phyloP scores from a whole-genome alignment of 371 early-diverging fungal genomes.

The Saksenaea oblongispora region DNA sequence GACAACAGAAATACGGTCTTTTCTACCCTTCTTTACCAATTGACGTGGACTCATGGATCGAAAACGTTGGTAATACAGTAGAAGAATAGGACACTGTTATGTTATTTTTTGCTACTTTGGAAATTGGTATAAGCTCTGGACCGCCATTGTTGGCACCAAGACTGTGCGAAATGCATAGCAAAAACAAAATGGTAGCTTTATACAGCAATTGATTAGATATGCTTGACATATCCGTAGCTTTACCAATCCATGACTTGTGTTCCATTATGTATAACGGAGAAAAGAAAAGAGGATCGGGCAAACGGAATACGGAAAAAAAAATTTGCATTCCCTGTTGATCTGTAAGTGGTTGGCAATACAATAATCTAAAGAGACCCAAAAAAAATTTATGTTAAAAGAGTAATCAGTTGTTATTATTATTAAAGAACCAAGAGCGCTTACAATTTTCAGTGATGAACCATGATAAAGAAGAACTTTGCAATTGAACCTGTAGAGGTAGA shows the following conservation, averaged over 20 bases:
- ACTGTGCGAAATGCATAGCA: not conserved
- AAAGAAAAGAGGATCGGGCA: not conserved
- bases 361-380: not conserved
- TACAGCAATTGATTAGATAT: not conserved
- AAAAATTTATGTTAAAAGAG: not conserved
- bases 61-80: not conserved
- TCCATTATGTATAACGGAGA: not conserved
- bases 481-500: too few relatives aligned
- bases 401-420: not conserved
- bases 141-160: not conserved
- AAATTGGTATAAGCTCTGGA: not conserved
- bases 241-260: not conserved
- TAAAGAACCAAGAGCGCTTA: not conserved
- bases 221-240: not conserved
- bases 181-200: not conserved
- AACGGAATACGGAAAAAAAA: not conserved
- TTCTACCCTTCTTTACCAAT: not conserved
- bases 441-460: not conserved
- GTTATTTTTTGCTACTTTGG: not conserved
- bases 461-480: too few relatives aligned
- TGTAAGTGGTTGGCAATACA: not conserved
- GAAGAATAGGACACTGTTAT: not conserved
- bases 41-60: not conserved
- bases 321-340: not conserved
- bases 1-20: not conserved